Conservation (phyloP, 2,329 filamentous ascomycete genomes). For the Onygenales sp. region DNA sequence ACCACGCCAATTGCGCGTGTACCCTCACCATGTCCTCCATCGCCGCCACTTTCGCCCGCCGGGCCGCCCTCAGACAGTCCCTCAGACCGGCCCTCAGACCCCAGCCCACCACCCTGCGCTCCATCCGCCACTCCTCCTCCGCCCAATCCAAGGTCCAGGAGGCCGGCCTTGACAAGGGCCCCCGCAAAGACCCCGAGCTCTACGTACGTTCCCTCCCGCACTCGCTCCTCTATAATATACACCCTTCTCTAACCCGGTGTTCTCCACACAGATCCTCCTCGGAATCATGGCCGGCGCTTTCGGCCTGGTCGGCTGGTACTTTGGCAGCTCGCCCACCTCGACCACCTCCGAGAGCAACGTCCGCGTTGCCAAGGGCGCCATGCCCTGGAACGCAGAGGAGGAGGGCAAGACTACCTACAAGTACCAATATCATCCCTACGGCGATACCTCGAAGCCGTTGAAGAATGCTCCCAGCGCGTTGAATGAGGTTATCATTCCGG, state of each 20-base stretch:
- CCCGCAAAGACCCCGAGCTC: constrained; percentile 63
- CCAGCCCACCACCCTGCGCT: constrained; percentile 27
- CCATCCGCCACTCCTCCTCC: constrained; percentile 22
- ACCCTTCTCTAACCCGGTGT: constrained; percentile 7
- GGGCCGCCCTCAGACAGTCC: constrained; percentile 33
- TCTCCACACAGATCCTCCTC: constrained; percentile 63
- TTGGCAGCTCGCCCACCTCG: constrained; percentile 75
- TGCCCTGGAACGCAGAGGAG: constrained; percentile 79
- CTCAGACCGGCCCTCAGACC: constrained; percentile 26
- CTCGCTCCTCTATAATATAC: background rate
- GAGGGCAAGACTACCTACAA: constrained; percentile 50
- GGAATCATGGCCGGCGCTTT: constrained; percentile 86
- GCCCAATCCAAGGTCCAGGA: constrained; percentile 35
- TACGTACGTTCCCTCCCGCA: constrained; percentile 45
- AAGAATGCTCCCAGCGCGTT: constrained; percentile 90
- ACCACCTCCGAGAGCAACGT: constrained; percentile 73
- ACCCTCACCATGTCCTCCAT: constrained; percentile 31
- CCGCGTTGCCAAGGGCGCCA: constrained; percentile 62
- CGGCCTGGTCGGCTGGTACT: constrained; percentile 70
- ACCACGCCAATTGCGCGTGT: background rate
- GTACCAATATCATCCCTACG: constrained; percentile 77
- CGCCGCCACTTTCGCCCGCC: constrained; percentile 31
- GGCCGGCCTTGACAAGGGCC: constrained; percentile 49
- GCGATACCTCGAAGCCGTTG: constrained; percentile 63
- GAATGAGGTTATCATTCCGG: constrained; percentile 88